A percentile compares a stretch with the other conserved stretches of the same genome.
Conservation (phyloP, 768 basidiomycete species). For the Leccinum truebloodii region DNA sequence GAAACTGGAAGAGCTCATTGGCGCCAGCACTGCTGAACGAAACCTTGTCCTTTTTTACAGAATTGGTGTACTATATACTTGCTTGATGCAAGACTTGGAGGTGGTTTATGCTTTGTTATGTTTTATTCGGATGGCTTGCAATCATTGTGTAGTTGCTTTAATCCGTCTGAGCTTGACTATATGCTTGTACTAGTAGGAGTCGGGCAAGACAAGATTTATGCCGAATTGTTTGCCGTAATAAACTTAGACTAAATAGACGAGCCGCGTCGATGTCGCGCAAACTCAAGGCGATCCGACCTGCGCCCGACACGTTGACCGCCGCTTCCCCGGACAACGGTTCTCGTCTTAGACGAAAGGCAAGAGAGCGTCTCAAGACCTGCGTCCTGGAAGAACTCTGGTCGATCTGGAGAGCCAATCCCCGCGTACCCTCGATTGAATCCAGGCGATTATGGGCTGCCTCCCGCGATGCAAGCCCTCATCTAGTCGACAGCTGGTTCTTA, state of each 20-base stretch:
- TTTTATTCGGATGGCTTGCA: no score
- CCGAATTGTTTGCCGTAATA: no score
- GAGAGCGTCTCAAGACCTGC: slow-evolving; percentile 14
- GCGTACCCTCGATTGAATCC: slow-evolving; percentile 31
- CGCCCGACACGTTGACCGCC: neutral
- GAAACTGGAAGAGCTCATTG: neutral
- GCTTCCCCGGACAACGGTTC: neutral
- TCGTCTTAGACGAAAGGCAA: slow-evolving; percentile 6
- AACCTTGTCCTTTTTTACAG: no score
- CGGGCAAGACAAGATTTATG: no score
- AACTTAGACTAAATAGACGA: neutral
- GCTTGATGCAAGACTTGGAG: neutral
- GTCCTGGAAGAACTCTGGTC: slow-evolving; percentile 30
- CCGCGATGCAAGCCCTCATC: slow-evolving; percentile 18
- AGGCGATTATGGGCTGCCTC: slow-evolving; percentile 29
- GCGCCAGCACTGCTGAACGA: neutral
- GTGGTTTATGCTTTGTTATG: no score
- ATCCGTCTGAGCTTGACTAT: no score
- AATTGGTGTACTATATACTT: no score
- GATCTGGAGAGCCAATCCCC: slow-evolving; percentile 31
- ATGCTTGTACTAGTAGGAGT: no score
- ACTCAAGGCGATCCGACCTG: slow-evolving; percentile 1
- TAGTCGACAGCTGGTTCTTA: slow-evolving; percentile 30
- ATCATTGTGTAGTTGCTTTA: no score
- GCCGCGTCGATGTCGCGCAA: slow-evolving; percentile 16